phyloP scores from a whole-genome alignment of 1,284 basidiomycete species.

The Caloboletus firmus region DNA sequence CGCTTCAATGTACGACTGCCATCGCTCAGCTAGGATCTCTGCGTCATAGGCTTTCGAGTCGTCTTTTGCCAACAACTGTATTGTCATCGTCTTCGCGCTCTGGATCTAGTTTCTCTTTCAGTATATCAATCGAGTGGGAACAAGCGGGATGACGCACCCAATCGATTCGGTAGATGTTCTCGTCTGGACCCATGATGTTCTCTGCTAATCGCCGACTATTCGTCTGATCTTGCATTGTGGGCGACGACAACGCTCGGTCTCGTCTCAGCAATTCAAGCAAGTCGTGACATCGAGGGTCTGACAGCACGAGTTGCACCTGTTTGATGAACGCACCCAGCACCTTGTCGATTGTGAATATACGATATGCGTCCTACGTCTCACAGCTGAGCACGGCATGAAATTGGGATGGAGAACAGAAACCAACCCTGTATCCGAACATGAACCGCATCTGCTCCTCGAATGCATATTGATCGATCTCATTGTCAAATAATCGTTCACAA shows the following conservation, averaged over 20 bases:
- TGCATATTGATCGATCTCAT: conserved; percentile 80
- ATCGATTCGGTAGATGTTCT: conserved; percentile 90
- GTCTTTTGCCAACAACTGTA: conserved; percentile 89
- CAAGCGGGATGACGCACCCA: conserved; percentile 60
- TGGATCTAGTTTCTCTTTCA: conserved; percentile 52
- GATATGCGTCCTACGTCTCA: conserved; percentile 62
- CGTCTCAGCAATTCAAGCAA: conserved; percentile 78
- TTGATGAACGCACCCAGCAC: conserved; percentile 86
- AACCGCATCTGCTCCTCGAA: conserved; percentile 92
- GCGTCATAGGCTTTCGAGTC: conserved; percentile 87
- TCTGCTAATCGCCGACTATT: conserved; percentile 84
- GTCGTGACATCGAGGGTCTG: conserved; percentile 84
- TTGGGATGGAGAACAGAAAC: not conserved
- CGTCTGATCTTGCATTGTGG: conserved; percentile 82
- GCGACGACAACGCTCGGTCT: conserved; percentile 63
- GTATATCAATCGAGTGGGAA: not conserved
- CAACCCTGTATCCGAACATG: conserved; percentile 86
- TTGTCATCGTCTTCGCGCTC: conserved; percentile 67
- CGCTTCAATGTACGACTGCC: conserved; percentile 89
- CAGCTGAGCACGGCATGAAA: not conserved
- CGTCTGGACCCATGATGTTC: conserved; percentile 81
- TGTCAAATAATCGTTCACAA: conserved; percentile 90
- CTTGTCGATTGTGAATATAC: conserved; percentile 93
- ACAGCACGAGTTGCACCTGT: conserved; percentile 79
- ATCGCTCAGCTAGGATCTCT: conserved; percentile 77